These are phyloP conservation scores for Sutorius eximius DNA, from an alignment of 1,284 basidiomycete species.

Conservation along the genomic window DNA sequence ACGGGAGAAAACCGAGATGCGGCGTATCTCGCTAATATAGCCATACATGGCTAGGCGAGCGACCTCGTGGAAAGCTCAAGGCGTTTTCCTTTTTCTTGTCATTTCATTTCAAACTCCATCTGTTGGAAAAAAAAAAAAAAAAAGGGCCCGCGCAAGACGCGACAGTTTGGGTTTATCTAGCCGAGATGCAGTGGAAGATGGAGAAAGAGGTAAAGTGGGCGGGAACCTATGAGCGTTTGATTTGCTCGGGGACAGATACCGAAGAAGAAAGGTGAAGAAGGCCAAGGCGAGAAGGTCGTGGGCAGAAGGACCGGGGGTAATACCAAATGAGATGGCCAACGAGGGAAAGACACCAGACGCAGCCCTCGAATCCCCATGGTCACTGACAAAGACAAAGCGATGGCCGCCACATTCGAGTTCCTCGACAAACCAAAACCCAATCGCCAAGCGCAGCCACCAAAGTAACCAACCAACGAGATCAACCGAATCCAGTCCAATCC, in stretches of 20 bases:
- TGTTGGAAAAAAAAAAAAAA: neutral
- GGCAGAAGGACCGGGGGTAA: neutral
- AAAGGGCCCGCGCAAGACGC: too few species aligned
- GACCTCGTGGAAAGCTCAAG: conserved; percentile 31
- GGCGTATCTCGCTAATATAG: conserved; percentile 10
- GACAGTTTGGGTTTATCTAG: too few species aligned
- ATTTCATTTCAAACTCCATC: neutral
- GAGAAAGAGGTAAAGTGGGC: too few species aligned
- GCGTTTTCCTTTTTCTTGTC: neutral
- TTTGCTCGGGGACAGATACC: too few species aligned
- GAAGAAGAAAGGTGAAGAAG: neutral
- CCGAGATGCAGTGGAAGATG: too few species aligned
- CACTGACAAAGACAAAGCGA: neutral
- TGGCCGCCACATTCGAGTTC: neutral
- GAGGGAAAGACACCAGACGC: neutral
- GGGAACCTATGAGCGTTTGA: too few species aligned
- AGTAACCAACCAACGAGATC: neutral
- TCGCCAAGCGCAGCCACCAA: neutral
- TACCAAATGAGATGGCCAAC: neutral
- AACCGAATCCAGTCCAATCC: too few species aligned
- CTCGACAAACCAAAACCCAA: neutral
- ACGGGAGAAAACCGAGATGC: neutral
- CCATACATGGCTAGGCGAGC: conserved; percentile 12
- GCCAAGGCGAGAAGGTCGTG: too few species aligned
- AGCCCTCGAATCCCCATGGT: neutral